Base-by-base conservation (phyloP, 2,329 filamentous ascomycete genomes). In the Paracorniculantispora psalliotae region DNA sequence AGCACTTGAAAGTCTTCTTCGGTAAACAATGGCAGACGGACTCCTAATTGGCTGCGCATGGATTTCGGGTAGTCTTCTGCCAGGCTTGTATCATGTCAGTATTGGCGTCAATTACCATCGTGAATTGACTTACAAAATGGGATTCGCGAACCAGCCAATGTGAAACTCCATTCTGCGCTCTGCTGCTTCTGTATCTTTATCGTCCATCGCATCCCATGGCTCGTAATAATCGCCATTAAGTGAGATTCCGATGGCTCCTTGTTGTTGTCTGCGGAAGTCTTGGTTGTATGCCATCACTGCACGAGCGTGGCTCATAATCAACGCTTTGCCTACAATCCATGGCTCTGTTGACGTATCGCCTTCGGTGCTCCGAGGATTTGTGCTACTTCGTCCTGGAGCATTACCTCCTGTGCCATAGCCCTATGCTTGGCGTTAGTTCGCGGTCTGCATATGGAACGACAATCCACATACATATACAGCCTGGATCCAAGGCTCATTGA, bases 141-240 rank as follows among this genome's bases (percentile, higher is more conserved):
- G 73, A 48, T 75, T 68, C 1, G 71, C 73, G 56, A 74, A 75
- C 73, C 73, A 75, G 6, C 71, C 73, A 4, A 75, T 72, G 51
- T 72, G 68, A 23, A 75, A 75, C 15, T 73, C 61, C 71, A 75
- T 72, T 0, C 70, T 59, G 1, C 72, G 60, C 61, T 73, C 66
- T 2, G 68, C 69, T 1, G 73, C 73, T 4, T 71, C 69, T 0
- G 59, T 57, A 26, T 75, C 71, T 5, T 43, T 35, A 0, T 60
- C 51, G 13, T 69, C 65, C 2, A 47, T 60, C 12, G 49, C 51
- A 28, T 75, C 71, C 65, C 68, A 75, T 0, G 73, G 73, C 57
- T 73, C 71, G 47, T 71, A 75, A 61, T 66, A 75, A 25, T 75
- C 70, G 0, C 73, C 72, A n/a, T 73, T 75, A 1, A 75, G 58